Percentiles rank a stretch among this genome's conserved stretches.
Conservation (phyloP, 75 land plant species). For the Selaginella tamariscina region DNA sequence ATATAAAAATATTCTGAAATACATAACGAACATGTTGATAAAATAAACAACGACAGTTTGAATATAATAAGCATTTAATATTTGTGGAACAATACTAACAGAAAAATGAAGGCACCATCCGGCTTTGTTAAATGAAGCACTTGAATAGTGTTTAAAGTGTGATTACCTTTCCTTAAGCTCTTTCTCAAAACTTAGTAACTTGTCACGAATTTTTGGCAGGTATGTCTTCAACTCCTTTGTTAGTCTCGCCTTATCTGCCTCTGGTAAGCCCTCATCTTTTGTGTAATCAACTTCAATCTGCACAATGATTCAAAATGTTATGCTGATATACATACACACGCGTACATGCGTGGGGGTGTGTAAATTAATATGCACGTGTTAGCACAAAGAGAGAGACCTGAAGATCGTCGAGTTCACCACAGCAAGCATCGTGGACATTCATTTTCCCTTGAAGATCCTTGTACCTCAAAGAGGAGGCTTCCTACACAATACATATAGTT, state of each 20-base stretch:
- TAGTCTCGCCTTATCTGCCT: background rate
- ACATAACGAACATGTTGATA: too few relatives aligned
- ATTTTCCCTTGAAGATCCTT: slow-evolving; percentile 53
- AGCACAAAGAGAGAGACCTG: slow-evolving; percentile 16
- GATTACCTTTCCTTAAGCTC: slow-evolving; percentile 39
- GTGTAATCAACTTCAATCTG: slow-evolving; percentile 9
- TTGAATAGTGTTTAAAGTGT: too few relatives aligned
- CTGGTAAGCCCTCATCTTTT: slow-evolving; percentile 15
- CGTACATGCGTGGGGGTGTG: too few relatives aligned
- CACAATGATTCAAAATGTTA: too few relatives aligned
- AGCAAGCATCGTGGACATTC: slow-evolving; percentile 70
- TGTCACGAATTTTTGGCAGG: slow-evolving; percentile 18
- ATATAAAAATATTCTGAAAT: too few relatives aligned
- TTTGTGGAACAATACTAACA: too few relatives aligned
- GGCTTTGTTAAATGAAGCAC: too few relatives aligned
- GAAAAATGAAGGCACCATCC: too few relatives aligned
- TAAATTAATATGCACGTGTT: slow-evolving; percentile 19
- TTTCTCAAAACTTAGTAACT: slow-evolving; percentile 19
- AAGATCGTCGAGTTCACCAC: slow-evolving; percentile 83
- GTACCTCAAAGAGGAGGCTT: slow-evolving; percentile 20
- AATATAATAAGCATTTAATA: too few relatives aligned
- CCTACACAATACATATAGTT: slow-evolving; percentile 28
- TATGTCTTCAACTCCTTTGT: slow-evolving; percentile 5
- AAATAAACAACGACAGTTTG: too few relatives aligned
- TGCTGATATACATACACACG: too few relatives aligned